Evolutionary conservation across 1,139 yeast genomes (phyloP).

Genomic region (Wickerhamomyces sp.): DNA sequence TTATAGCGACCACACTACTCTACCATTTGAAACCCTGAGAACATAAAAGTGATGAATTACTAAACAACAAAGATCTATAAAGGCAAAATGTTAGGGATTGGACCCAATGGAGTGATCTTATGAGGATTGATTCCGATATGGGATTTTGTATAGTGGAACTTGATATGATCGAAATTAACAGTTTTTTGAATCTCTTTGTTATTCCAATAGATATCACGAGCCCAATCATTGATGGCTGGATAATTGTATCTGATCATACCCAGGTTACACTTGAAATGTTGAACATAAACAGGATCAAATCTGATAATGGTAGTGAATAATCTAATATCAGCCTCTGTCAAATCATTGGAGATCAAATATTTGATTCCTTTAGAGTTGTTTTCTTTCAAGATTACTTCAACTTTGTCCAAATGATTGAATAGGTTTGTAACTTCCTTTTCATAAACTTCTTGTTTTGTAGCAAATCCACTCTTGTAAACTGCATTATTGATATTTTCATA

Average conservation of each 20-base stretch:
- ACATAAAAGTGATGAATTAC: neutral
- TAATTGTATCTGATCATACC: constrained; percentile 77
- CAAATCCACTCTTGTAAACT: constrained; percentile 90
- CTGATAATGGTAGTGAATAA: constrained; percentile 79
- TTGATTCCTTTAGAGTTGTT: constrained; percentile 38
- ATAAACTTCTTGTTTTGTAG: constrained; percentile 79
- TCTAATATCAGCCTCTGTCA: constrained; percentile 90
- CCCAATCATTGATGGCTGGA: constrained; percentile 76
- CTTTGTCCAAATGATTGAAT: constrained; percentile 68
- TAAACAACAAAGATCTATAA: constrained; percentile 11
- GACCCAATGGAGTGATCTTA: constrained; percentile 87
- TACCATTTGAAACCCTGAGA: too few relatives aligned
- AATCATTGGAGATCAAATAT: constrained; percentile 56
- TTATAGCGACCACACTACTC: too few relatives aligned
- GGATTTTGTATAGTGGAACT: constrained; percentile 80
- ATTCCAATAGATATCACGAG: constrained; percentile 83
- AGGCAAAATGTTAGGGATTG: constrained; percentile 66
- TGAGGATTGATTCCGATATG: constrained; percentile 77
- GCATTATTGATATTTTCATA: constrained; percentile 88
- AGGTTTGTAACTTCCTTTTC: constrained; percentile 63
- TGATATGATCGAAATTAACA: constrained; percentile 85
- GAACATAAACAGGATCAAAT: constrained; percentile 88
- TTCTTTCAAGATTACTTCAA: constrained; percentile 56
- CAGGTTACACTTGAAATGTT: constrained; percentile 91
- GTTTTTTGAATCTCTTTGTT: constrained; percentile 70